These are phyloP conservation scores for Kwoniella shandongensis DNA, from an alignment of 768 basidiomycete genomes.

Conservation along the genomic window DNA sequence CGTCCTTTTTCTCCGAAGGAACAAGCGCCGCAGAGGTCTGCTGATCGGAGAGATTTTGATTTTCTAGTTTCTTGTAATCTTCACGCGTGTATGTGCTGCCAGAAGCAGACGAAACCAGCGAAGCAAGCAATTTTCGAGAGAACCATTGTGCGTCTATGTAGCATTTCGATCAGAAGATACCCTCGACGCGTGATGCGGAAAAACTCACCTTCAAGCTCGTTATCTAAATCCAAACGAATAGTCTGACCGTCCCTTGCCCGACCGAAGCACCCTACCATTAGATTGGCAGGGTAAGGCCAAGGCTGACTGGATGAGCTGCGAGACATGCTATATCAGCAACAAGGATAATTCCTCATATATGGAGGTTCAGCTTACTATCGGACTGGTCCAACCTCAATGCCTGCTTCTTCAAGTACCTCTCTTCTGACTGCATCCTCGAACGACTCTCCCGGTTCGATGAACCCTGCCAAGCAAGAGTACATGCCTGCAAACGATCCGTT, in stretches of 20 bases:
- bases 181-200: background rate
- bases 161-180: background rate
- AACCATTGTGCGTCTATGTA: conserved; percentile 85
- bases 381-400: conserved; percentile 78
- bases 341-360: background rate
- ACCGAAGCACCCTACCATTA: conserved; percentile 92
- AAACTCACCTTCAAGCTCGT: conserved; percentile 85
- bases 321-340: background rate
- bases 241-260: conserved; percentile 61
- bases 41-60: conserved; percentile 41
- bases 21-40: conserved; percentile 51
- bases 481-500: conserved; percentile 22
- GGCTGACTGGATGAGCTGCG: conserved; percentile 52
- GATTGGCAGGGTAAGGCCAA: conserved; percentile 84
- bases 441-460: conserved; percentile 89
- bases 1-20: conserved; percentile 48
- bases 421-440: conserved; percentile 90
- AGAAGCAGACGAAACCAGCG: conserved; percentile 62
- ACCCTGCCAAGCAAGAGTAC: conserved; percentile 90
- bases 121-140: conserved; percentile 68
- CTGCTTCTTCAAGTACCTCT: conserved; percentile 96
- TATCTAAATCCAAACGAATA: conserved; percentile 83
- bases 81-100: conserved; percentile 59
- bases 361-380: conserved; percentile 58
- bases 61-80: conserved; percentile 60